These are phyloP conservation scores for Avicennia marina DNA, from an alignment of 257 asterid genomes.

Conservation along the genomic window DNA sequence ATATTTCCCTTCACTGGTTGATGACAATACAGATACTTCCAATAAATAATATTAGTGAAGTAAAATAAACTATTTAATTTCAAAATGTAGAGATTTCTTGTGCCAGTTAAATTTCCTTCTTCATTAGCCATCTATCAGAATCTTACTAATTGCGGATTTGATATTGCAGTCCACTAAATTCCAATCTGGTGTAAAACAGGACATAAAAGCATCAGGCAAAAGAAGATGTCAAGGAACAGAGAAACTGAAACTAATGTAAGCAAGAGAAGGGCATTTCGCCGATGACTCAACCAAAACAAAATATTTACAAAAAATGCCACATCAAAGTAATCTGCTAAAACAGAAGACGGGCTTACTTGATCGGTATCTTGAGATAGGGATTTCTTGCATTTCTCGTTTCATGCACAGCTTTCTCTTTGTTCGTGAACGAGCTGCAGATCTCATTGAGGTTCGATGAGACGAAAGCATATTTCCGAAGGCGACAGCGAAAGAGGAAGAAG, in stretches of 20 bases:
- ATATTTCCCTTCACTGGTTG: background rate
- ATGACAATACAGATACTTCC: background rate
- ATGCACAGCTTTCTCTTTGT: too few relatives aligned
- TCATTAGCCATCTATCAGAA: background rate
- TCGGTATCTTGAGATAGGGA: slow-evolving; percentile 74
- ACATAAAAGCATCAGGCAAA: background rate
- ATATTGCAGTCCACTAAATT: background rate
- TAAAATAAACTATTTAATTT: background rate
- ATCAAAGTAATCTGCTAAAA: slow-evolving; percentile 2
- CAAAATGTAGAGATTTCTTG: background rate
- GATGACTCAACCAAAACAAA: slow-evolving; percentile 1
- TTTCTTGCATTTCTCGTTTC: slow-evolving; percentile 76
- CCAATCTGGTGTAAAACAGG: background rate
- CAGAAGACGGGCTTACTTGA: slow-evolving; percentile 57
- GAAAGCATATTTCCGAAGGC: too few relatives aligned
- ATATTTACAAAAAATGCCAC: background rate
- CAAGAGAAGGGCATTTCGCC: background rate
- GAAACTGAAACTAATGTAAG: background rate
- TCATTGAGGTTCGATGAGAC: too few relatives aligned
- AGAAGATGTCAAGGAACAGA: background rate
- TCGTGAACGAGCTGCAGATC: too few relatives aligned
- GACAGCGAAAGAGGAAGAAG: too few relatives aligned
- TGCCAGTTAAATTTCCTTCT: background rate
- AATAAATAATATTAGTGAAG: background rate
- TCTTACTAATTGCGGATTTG: background rate